Conservation (phyloP, 805 yeast species). For the Vanderwaltozyma polyspora region DNA sequence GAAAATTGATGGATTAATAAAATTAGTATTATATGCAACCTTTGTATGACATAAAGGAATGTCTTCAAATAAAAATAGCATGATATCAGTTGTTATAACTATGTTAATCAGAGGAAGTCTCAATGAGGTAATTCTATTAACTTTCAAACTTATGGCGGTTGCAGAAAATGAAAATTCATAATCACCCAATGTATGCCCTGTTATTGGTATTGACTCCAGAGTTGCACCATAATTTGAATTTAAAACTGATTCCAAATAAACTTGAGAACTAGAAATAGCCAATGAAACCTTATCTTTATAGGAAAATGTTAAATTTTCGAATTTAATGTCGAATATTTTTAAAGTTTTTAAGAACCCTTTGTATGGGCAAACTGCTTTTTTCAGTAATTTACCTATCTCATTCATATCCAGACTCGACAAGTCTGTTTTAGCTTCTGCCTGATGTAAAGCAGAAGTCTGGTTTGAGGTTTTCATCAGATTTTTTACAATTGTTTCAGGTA, state of each 20-base stretch:
- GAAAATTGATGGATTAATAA: constrained; percentile 23
- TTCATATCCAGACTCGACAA: not conserved
- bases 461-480: not conserved
- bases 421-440: not conserved
- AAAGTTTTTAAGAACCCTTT: constrained; percentile 6
- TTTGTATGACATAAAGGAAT: constrained; percentile 11
- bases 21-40: constrained; percentile 15
- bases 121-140: constrained; percentile 14
- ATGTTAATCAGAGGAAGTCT: constrained; percentile 23
- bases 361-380: constrained; percentile 1
- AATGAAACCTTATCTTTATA: constrained; percentile 9
- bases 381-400: not conserved
- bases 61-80: constrained; percentile 12
- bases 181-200: constrained; percentile 8
- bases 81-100: constrained; percentile 19
- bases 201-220: constrained; percentile 12
- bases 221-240: constrained; percentile 13
- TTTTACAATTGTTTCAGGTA: constrained; percentile 3
- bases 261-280: constrained; percentile 19
- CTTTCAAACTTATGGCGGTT: constrained; percentile 12
- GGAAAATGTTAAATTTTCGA: constrained; percentile 19
- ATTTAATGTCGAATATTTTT: constrained; percentile 20
- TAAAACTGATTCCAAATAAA: constrained; percentile 17
- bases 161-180: constrained; percentile 23
- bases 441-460: not conserved